Conservation (phyloP, 164 flowering plant species). For the Aristolochia fimbriata region DNA sequence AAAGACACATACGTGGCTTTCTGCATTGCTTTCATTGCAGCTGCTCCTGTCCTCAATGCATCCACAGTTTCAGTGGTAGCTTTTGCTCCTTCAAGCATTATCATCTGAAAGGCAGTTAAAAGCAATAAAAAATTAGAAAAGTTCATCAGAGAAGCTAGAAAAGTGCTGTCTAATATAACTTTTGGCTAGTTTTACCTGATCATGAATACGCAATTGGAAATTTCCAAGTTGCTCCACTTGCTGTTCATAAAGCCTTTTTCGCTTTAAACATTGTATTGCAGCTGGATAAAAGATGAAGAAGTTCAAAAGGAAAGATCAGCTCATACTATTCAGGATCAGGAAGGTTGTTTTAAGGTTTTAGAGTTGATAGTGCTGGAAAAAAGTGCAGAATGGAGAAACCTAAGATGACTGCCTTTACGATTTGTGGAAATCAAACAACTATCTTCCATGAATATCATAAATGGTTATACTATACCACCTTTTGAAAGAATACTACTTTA, state of each 20-base stretch:
- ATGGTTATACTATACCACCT: no score
- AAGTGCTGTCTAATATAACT: neutral
- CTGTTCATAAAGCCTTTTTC: conserved; percentile 15
- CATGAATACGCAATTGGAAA: conserved; percentile 16
- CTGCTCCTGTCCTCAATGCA: conserved; percentile 11
- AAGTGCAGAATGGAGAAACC: neutral
- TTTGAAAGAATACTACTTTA: no score
- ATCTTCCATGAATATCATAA: no score
- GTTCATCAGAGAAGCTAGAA: neutral
- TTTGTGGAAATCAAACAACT: no score
- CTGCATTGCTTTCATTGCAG: conserved; percentile 10
- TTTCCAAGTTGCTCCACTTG: conserved; percentile 19
- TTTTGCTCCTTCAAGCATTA: conserved; percentile 13
- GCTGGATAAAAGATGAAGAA: conserved; percentile 8
- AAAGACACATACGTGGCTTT: neutral
- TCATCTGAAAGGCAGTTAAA: conserved; percentile 13
- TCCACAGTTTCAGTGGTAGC: conserved; percentile 14
- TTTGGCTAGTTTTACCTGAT: conserved; percentile 12
- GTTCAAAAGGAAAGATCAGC: neutral
- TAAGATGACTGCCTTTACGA: no score
- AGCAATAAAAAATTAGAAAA: neutral
- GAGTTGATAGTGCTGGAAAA: neutral
- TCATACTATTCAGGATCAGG: neutral
- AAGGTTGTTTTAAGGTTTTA: neutral
- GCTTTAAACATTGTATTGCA: conserved; percentile 18